These are phyloP conservation scores for Kwoniella newhampshirensis DNA, from an alignment of 768 basidiomycete species.

Conservation along the genomic window DNA sequence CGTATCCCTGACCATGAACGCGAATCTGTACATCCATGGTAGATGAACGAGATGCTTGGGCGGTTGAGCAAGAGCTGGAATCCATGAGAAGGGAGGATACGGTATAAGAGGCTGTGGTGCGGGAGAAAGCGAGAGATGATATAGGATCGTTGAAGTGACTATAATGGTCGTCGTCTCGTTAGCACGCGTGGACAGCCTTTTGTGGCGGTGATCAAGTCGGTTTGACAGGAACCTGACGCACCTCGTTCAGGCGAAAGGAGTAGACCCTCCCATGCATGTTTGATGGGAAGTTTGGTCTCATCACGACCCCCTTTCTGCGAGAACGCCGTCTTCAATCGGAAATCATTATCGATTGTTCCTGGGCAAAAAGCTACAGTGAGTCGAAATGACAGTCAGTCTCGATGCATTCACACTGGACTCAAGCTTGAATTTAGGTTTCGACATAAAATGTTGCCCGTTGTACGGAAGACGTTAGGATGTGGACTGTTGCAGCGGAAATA, in stretches of 20 bases:
- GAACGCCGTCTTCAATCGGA: slow-evolving; percentile 42
- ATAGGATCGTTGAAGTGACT: slow-evolving; percentile 40
- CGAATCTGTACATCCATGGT: slow-evolving; percentile 34
- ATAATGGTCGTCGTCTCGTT: not conserved
- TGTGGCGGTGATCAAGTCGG: not conserved
- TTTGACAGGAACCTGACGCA: slow-evolving; percentile 15
- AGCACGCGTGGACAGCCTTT: not conserved
- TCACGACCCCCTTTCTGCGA: slow-evolving; percentile 38
- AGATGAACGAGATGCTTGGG: slow-evolving; percentile 33
- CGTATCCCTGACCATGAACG: slow-evolving; percentile 29
- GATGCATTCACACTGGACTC: not conserved
- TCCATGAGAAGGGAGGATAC: slow-evolving; percentile 37
- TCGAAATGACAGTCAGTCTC: not conserved
- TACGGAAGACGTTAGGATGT: too few species aligned
- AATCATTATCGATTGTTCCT: slow-evolving; percentile 52
- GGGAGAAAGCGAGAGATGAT: slow-evolving; percentile 37
- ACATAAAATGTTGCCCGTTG: not conserved
- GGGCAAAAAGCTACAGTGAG: slow-evolving; percentile 39
- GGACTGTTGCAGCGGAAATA: too few species aligned
- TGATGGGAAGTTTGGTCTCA: slow-evolving; percentile 37
- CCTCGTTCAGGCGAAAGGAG: slow-evolving; percentile 33
- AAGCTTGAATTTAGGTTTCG: not conserved
- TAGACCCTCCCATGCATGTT: slow-evolving; percentile 32
- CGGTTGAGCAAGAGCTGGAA: slow-evolving; percentile 22
- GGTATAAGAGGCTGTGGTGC: slow-evolving; percentile 37